Evolutionary conservation across 768 basidiomycete genomes (phyloP), one percentile per base, ranked within the genome.

Genomic region (Butyriboletus loyo): DNA sequence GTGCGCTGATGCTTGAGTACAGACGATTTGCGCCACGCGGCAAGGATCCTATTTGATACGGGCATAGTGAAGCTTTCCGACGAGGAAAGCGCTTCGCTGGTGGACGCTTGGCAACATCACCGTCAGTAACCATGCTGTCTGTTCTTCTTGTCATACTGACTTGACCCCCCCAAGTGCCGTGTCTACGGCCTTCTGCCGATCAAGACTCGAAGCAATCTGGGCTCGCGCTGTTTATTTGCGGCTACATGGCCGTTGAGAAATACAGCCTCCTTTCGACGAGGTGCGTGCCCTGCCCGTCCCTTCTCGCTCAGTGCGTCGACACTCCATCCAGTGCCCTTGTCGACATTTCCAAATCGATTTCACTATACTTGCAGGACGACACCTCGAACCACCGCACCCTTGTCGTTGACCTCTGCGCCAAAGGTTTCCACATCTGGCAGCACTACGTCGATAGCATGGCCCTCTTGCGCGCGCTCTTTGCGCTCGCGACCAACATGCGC

Each of bases 371-470:
- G 13, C 80, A 91, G 49, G 86, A 91, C 53, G 84, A 87, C 44
- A 73, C 77, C 7, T 84, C 85, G 0, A 75, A 75, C 1, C 81
- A 89, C 65, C 75, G 86, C 7, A 75, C 82, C 4, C 75, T 94
- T 13, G 92, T 90, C 0, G 85, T 97, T 56, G 96, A 98, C 62
- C 75, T 98, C 10, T 93, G 91, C 60, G 86, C 89, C 2, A 84
- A 89, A 40, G 96, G 96, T 0, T 98, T 98, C 65, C 81, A 87
- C 40, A 84, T 95, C 44, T 98, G 95, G 94, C 93, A 97, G 63
- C 85, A 92, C 58, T 93, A 94, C 59, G 79, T 94, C 52, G 94
- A 98, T 59, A 83, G 93, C 0, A 88, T 93, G 76, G 86, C 87
- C 53, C 85, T 97, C 49, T 73, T 98, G 17, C 85, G 96, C 6